These are phyloP conservation scores for Colletotrichum theobromicola DNA, from an alignment of 2,329 filamentous ascomycete species.

Conservation along the genomic window DNA sequence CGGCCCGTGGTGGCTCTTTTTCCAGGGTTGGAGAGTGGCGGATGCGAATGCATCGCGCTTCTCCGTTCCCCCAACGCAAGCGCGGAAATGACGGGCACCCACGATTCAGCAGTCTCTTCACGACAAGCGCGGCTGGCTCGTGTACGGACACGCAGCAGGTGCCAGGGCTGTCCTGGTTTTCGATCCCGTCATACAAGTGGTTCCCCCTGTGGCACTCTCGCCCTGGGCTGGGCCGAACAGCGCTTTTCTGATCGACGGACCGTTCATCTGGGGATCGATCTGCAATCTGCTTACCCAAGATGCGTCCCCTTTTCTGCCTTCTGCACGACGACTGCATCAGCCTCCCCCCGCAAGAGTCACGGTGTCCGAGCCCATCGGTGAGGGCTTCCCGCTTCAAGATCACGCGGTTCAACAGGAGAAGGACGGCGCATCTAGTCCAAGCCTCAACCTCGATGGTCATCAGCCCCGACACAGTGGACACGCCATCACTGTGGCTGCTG, in stretches of 20 bases:
- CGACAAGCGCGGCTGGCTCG: conserved; percentile 11
- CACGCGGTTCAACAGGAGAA: not conserved
- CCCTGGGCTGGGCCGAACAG: not conserved
- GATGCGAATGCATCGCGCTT: conserved; percentile 7
- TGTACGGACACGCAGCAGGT: not conserved
- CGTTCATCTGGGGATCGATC: conserved; percentile 17
- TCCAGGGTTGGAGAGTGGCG: not conserved
- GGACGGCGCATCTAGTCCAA: not conserved
- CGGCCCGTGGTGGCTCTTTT: not conserved
- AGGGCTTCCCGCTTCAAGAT: not conserved
- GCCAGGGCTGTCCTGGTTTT: not conserved
- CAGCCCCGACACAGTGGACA: not conserved
- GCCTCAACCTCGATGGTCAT: not conserved
- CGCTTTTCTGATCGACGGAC: conserved; percentile 13
- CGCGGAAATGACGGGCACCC: conserved; percentile 8
- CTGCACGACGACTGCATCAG: not conserved
- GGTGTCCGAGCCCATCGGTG: not conserved
- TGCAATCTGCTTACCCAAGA: conserved; percentile 12
- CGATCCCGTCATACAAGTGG: conserved; percentile 7
- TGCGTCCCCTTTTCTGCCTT: not conserved
- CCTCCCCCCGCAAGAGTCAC: conserved; percentile 15
- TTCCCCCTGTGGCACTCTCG: conserved; percentile 1
- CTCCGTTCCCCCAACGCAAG: conserved; percentile 6
- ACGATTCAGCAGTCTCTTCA: conserved; percentile 2
- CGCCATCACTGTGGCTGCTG: not conserved